phyloP scores from a whole-genome alignment of 2,329 filamentous ascomycete species.

The Cladosporium sp. region DNA sequence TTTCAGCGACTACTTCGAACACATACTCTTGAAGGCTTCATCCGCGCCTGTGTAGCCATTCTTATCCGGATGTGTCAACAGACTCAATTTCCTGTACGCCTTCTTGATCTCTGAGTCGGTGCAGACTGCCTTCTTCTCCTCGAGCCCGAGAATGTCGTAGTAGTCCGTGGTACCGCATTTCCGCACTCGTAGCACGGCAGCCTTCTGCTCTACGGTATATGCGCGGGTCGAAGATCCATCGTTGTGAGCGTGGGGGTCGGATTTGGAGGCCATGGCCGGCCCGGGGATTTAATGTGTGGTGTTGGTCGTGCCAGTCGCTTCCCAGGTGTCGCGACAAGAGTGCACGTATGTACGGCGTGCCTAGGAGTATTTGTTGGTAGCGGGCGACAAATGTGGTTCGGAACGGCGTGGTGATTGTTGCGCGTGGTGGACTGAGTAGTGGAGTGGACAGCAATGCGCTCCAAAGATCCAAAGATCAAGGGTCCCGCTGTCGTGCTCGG shows the following conservation, averaged over 20 bases:
- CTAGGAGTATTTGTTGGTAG: background rate
- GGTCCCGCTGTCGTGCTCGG: constrained; percentile 12
- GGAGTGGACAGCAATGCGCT: constrained; percentile 10
- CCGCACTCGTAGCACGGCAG: constrained; percentile 84
- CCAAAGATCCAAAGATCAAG: background rate
- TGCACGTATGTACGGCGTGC: background rate
- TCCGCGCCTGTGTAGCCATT: constrained; percentile 95
- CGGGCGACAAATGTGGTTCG: constrained; percentile 4
- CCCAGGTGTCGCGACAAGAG: background rate
- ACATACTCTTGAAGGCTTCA: constrained; percentile 89
- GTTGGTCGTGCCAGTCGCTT: background rate
- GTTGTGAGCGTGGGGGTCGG: constrained; percentile 63
- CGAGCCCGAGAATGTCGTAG: constrained; percentile 87
- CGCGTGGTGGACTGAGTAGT: too few species aligned
- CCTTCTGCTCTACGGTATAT: constrained; percentile 87
- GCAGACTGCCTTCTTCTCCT: constrained; percentile 62
- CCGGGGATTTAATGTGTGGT: background rate
- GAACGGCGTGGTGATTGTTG: background rate
- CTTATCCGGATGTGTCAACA: constrained; percentile 97
- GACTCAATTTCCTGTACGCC: constrained; percentile 89
- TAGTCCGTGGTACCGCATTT: constrained; percentile 83
- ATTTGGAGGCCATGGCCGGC: constrained; percentile 21
- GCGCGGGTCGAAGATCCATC: constrained; percentile 74
- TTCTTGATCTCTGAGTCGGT: constrained; percentile 92
- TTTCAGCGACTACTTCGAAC: background rate